A percentile compares a stretch with the other conserved stretches of the same genome.
phyloP scores from a whole-genome alignment of 2,329 filamentous ascomycete genomes.

The Atkinsonella hypoxylon region DNA sequence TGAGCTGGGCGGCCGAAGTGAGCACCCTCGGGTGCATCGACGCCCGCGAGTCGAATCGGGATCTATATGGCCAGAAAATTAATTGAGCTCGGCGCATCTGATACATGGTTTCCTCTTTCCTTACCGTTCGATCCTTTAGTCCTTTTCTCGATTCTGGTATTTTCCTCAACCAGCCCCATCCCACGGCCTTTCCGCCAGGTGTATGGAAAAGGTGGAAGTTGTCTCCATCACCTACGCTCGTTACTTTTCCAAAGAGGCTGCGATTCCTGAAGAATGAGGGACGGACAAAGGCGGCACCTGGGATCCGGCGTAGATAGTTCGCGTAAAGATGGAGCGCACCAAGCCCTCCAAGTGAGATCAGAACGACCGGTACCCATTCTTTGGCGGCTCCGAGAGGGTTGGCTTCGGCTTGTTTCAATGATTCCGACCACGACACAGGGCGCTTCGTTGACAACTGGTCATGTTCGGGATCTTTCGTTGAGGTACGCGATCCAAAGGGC shows the following conservation, averaged over 20 bases:
- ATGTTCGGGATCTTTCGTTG: slow-evolving; percentile 13
- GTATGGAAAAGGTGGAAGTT: slow-evolving; percentile 93
- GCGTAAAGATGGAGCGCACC: slow-evolving; percentile 46
- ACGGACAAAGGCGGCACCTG: slow-evolving; percentile 61
- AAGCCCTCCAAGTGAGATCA: slow-evolving; percentile 26
- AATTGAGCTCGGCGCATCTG: not conserved
- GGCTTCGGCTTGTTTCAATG: slow-evolving; percentile 17
- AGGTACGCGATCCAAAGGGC: slow-evolving; percentile 24
- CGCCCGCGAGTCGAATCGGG: slow-evolving; percentile 75
- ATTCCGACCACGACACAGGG: slow-evolving; percentile 26
- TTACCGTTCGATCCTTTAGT: slow-evolving; percentile 66
- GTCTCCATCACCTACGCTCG: slow-evolving; percentile 91
- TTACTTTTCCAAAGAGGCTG: slow-evolving; percentile 75
- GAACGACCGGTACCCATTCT: slow-evolving; percentile 27
- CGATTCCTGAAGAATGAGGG: slow-evolving; percentile 62
- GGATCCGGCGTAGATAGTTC: slow-evolving; percentile 74
- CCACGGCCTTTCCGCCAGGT: slow-evolving; percentile 72
- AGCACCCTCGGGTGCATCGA: slow-evolving; percentile 85
- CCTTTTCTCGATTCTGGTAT: slow-evolving; percentile 58
- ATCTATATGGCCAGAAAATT: slow-evolving; percentile 40
- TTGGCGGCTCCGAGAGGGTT: slow-evolving; percentile 23
- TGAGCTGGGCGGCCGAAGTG: slow-evolving; percentile 88
- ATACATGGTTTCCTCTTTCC: not conserved
- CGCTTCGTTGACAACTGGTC: slow-evolving; percentile 13
- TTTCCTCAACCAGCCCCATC: slow-evolving; percentile 84